Percentiles rank a stretch among this genome's conserved stretches.
Conservation (phyloP, 1,284 basidiomycete species). For the Marasmius tenuissimus region DNA sequence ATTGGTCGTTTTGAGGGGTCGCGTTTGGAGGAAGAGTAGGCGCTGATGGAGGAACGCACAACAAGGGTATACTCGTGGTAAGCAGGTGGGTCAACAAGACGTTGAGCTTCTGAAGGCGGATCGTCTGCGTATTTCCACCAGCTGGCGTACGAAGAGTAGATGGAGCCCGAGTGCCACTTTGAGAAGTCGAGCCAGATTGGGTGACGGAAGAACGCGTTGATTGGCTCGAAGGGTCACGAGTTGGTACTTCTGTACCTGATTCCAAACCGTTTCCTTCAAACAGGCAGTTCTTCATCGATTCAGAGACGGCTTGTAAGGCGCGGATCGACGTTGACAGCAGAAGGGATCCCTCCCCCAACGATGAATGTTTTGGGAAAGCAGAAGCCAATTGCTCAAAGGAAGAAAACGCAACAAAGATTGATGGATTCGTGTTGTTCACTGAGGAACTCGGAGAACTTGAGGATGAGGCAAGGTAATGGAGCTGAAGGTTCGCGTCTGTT, state of each 20-base stretch:
- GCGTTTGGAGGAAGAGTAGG: background rate
- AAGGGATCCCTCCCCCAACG: background rate
- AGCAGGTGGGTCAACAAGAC: background rate
- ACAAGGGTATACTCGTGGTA: background rate
- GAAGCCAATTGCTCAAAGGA: background rate
- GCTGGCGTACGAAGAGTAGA: background rate
- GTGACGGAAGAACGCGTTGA: too few relatives aligned
- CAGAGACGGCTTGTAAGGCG: background rate
- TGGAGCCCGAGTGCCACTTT: background rate
- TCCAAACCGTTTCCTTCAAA: background rate
- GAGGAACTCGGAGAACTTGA: background rate
- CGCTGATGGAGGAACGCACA: background rate
- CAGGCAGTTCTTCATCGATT: background rate
- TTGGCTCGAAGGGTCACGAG: background rate
- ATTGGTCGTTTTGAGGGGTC: too few relatives aligned
- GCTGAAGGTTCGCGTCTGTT: too few relatives aligned
- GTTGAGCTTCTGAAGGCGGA: background rate
- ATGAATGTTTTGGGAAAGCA: background rate
- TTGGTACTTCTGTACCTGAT: background rate
- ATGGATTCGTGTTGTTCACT: background rate
- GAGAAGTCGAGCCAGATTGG: background rate
- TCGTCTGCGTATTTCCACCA: background rate
- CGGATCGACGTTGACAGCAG: conserved; percentile 2
- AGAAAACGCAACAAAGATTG: background rate
- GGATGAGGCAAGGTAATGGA: background rate